A percentile compares a stretch with the other conserved stretches of the same genome.
Conservation (phyloP, 148 eudicot species). For the Tetragonia tetragonoides region DNA sequence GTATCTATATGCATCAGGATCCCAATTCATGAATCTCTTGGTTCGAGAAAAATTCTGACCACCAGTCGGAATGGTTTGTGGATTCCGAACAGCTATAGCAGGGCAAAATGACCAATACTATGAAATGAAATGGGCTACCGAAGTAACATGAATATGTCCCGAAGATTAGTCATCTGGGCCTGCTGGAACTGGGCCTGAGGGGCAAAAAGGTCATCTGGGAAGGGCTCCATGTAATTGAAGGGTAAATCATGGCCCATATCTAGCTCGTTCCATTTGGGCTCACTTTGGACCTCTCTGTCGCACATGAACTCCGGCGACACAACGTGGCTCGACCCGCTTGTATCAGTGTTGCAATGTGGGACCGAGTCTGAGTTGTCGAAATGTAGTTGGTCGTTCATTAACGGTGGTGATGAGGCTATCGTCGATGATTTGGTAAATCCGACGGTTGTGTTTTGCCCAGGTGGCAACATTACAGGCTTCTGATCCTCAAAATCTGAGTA, state of each 20-base stretch:
- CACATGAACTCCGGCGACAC: constrained; percentile 49
- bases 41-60: too few species aligned
- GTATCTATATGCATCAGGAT: neutral
- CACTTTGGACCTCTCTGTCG: constrained; percentile 71
- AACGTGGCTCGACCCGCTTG: constrained; percentile 49
- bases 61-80: too few species aligned
- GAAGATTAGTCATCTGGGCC: constrained; percentile 41
- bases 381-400: constrained; percentile 34
- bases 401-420: constrained; percentile 13
- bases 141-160: constrained; percentile 48
- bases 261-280: constrained; percentile 46
- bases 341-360: constrained; percentile 59
- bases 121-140: constrained; percentile 14
- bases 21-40: too few species aligned
- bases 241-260: constrained; percentile 33
- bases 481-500: constrained; percentile 39
- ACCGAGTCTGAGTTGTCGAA: constrained; percentile 59
- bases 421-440: constrained; percentile 5
- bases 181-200: constrained; percentile 32
- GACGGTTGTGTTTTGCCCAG: neutral
- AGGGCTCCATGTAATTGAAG: constrained; percentile 47
- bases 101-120: too few species aligned
- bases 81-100: too few species aligned
- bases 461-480: constrained; percentile 38
- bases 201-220: constrained; percentile 42